phyloP scores from a whole-genome alignment of 495 filamentous ascomycete genomes.

The Lophiostoma macrostomum region DNA sequence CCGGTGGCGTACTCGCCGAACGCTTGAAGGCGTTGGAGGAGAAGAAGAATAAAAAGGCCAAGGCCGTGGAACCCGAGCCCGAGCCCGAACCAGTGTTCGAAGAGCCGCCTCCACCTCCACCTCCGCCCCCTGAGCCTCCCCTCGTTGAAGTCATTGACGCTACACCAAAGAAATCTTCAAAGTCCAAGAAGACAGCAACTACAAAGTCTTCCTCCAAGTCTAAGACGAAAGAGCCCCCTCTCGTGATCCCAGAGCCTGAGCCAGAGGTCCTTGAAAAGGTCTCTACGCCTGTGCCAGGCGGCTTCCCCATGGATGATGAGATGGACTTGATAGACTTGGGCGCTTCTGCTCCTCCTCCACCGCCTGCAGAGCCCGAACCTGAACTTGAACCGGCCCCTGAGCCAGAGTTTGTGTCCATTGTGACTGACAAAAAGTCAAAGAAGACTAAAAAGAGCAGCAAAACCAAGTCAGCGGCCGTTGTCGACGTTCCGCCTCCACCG shows the following conservation, averaged over 20 bases:
- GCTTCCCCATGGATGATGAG: conserved; percentile 41
- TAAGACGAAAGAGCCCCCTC: conserved; percentile 27
- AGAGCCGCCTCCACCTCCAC: conserved; percentile 26
- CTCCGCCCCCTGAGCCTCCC: conserved; percentile 28
- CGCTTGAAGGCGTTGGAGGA: conserved; percentile 48
- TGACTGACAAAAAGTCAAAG: conserved; percentile 21
- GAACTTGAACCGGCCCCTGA: conserved; percentile 11
- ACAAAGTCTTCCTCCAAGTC: conserved; percentile 24
- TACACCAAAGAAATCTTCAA: conserved; percentile 30
- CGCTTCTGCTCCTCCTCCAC: conserved; percentile 16
- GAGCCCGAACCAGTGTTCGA: conserved; percentile 29
- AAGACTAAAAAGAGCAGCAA: conserved; percentile 31
- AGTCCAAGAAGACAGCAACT: conserved; percentile 25
- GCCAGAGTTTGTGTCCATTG: conserved; percentile 11
- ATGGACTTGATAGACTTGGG: conserved; percentile 33
- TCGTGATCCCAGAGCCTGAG: conserved; percentile 28
- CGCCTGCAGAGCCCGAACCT: conserved; percentile 20
- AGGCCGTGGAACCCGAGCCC: conserved; percentile 11
- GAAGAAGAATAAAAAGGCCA: conserved; percentile 5
- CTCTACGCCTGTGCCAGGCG: conserved; percentile 41
- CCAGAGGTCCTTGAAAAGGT: conserved; percentile 29
- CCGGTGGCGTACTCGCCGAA: conserved; percentile 44
- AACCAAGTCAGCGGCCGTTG: conserved; percentile 25
- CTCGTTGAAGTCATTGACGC: conserved; percentile 33
- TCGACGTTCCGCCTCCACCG: conserved; percentile 26